Evolutionary conservation across 441 rosid genomes (phyloP).

Genomic region (Populus hybrid): DNA sequence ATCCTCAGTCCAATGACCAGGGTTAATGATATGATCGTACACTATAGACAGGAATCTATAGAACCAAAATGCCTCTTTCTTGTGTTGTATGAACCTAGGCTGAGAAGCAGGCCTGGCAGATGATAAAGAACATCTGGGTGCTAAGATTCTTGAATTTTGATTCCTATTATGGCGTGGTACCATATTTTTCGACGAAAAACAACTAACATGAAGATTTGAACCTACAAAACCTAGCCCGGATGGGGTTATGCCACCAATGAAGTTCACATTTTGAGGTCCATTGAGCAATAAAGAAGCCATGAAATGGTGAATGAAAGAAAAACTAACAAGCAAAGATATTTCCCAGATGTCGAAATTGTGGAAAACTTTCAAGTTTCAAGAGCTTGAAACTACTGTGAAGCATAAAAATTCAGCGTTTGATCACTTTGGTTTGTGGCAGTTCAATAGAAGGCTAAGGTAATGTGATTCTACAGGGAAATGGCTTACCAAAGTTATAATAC

Average conservation of each 20-base stretch:
- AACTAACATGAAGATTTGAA: constrained; percentile 11
- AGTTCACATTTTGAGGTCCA: constrained; percentile 34
- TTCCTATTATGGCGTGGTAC: not conserved
- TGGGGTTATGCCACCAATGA: constrained; percentile 8
- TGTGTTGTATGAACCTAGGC: constrained; percentile 51
- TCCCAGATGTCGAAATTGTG: not conserved
- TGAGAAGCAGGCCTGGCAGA: constrained; percentile 47
- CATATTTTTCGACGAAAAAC: constrained; percentile 9
- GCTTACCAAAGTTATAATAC: not conserved
- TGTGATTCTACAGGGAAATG: not conserved
- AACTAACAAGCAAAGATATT: not conserved
- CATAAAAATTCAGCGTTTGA: not conserved
- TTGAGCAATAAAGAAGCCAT: constrained; percentile 33
- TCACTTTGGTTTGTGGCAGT: not conserved
- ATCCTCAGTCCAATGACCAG: constrained; percentile 56
- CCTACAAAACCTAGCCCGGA: constrained; percentile 11
- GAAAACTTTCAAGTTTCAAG: not conserved
- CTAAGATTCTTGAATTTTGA: constrained; percentile 12
- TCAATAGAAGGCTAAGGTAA: not conserved
- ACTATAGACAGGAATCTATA: constrained; percentile 47
- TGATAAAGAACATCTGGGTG: constrained; percentile 32
- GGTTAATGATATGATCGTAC: constrained; percentile 47
- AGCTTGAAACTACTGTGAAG: not conserved
- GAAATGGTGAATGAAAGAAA: constrained; percentile 3
- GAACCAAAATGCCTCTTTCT: constrained; percentile 52